Evolutionary conservation across 2,329 filamentous ascomycete species (phyloP), one percentile per base, ranked within the genome.

Genomic region (Teratosphaeria pseudoeucalypti): DNA sequence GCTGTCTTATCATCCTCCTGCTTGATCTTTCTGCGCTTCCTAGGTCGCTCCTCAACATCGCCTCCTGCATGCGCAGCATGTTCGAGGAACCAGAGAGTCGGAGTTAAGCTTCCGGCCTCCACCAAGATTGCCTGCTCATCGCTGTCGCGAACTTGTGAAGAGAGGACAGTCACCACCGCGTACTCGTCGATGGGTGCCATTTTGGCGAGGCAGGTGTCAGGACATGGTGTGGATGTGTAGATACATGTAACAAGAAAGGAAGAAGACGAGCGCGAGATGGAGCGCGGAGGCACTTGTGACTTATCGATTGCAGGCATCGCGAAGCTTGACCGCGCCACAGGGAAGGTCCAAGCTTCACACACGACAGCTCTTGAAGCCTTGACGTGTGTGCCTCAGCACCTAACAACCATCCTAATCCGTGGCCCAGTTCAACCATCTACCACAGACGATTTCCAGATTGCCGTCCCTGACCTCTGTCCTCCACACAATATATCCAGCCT

Each of bases 61-160:
- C 60, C 58, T 19, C 55, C 55, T 12, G 52, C n/a, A 11, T 43
- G 55, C 39, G 64, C 37, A 29, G 61, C 63, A 39, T 66, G 65
- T 57, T 67, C 66, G 3, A 71, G 55, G 57, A 71, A 72, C 67
- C 68, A 72, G 55, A 65, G 62, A 57, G 64, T 63, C 0, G 70
- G 69, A 32, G 64, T 65, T 56, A 67, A 68, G n/a, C 64, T 63
- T 26, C 69, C 70, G n/a, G 70, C 65, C 60, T 72, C 70, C 34
- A 71, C 65, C 10, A 71, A 57, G 23, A 72, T 68, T 1, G 63
- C 63, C 27, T 55, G 52, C 27, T 67, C 61, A 58, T 71, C 68
- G 27, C 63, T 53, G 6, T 66, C 66, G 23, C 60, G 55, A 2
- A 71, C 70, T 37, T 66, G 64, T 2, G 67, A 64, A 10, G 69